A percentile compares a stretch with the other conserved stretches of the same genome.
phyloP scores from a whole-genome alignment of 1,284 basidiomycete genomes.

The Sporisorium iseilematis-ciliati region DNA sequence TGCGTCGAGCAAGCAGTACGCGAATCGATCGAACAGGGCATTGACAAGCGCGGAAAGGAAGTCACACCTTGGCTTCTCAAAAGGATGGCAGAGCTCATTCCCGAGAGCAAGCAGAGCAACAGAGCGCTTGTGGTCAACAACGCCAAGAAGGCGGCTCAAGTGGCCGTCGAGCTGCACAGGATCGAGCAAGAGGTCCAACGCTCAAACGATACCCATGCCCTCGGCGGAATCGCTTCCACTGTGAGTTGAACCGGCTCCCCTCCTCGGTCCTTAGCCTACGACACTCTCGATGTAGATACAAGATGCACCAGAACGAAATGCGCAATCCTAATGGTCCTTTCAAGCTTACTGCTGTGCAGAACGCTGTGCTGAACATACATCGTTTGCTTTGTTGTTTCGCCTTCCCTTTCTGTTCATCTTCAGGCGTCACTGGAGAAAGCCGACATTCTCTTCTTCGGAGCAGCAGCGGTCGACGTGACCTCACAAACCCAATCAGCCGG shows the following conservation, averaged over 20 bases:
- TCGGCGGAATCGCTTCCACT: constrained; percentile 29
- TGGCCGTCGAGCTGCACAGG: constrained; percentile 82
- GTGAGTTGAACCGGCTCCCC: constrained; percentile 24
- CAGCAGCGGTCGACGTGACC: constrained; percentile 65
- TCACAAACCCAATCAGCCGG: constrained; percentile 38
- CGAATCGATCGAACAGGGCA: constrained; percentile 85
- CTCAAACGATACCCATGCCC: constrained; percentile 25
- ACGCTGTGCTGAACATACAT: constrained; percentile 20
- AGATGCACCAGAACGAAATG: not conserved
- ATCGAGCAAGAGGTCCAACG: constrained; percentile 69
- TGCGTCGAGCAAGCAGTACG: constrained; percentile 86
- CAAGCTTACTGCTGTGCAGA: not conserved
- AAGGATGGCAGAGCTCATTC: constrained; percentile 84
- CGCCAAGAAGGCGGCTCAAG: constrained; percentile 83
- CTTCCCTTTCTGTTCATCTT: not conserved
- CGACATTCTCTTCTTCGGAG: constrained; percentile 58
- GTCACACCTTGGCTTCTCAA: constrained; percentile 94
- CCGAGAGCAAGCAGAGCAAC: constrained; percentile 76
- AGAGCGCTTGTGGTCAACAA: constrained; percentile 91
- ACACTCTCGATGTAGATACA: constrained; percentile 26
- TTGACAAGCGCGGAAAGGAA: constrained; percentile 86
- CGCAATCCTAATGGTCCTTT: not conserved
- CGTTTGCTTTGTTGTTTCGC: not conserved
- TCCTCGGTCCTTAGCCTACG: not conserved
- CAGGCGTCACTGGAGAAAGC: constrained; percentile 5